Evolutionary conservation across 2,329 filamentous ascomycete genomes (phyloP).

Genomic region (Diplocarpon mali): DNA sequence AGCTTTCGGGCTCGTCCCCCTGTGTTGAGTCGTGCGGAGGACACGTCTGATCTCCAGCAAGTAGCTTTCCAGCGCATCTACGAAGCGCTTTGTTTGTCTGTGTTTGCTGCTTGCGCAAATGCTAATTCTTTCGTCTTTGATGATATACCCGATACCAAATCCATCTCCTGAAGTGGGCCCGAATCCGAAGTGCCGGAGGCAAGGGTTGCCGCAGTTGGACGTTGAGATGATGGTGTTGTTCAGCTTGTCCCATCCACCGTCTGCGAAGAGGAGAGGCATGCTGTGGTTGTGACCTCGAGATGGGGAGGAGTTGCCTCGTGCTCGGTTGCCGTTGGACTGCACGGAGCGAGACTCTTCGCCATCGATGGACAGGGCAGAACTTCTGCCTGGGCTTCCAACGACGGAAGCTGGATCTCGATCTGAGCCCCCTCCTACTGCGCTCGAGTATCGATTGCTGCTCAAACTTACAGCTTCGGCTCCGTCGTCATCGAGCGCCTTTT

Average conservation of each 20-base stretch:
- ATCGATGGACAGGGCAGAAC: conserved; percentile 38
- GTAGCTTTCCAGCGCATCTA: conserved; percentile 84
- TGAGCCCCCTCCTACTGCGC: conserved; percentile 37
- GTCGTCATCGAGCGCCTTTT: conserved; percentile 72
- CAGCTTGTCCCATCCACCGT: conserved; percentile 85
- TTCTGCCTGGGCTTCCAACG: conserved; percentile 42
- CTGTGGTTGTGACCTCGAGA: conserved; percentile 36
- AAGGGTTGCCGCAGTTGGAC: conserved; percentile 97
- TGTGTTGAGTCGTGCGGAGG: conserved; percentile 55
- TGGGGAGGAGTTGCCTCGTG: conserved; percentile 44
- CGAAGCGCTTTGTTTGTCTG: conserved; percentile 79
- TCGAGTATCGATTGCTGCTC: conserved; percentile 52
- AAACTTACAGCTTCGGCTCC: conserved; percentile 36
- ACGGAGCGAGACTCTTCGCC: conserved; percentile 27
- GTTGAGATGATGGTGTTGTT: conserved; percentile 93
- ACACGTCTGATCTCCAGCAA: conserved; percentile 83
- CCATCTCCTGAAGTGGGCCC: conserved; percentile 88
- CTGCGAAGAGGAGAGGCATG: conserved; percentile 74
- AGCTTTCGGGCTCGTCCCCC: conserved; percentile 38
- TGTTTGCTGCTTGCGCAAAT: conserved; percentile 93
- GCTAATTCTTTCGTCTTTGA: conserved; percentile 84
- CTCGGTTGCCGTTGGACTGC: conserved; percentile 11
- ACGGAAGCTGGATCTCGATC: conserved; percentile 35
- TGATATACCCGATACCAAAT: conserved; percentile 97
- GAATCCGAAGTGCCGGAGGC: conserved; percentile 90